Conservation (phyloP, 805 yeast genomes). For the Crinitomyces ghanaensis region DNA sequence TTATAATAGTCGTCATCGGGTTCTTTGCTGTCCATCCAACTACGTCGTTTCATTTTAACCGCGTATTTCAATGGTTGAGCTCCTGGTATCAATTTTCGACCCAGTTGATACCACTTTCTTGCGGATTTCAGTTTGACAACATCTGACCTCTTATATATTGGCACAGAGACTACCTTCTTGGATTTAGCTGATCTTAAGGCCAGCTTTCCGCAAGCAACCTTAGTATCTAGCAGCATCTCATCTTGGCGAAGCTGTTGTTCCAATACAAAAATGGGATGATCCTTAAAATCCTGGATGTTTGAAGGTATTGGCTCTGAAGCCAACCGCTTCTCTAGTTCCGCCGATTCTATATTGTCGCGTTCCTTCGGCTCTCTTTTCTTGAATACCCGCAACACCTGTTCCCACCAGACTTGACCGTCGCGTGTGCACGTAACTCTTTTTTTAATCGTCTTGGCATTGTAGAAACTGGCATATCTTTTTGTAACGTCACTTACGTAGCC, state of each 20-base stretch:
- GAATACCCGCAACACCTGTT: slow-evolving; percentile 30
- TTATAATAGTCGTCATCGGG: slow-evolving; percentile 23
- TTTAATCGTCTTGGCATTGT: slow-evolving; percentile 63
- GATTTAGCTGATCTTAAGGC: slow-evolving; percentile 34
- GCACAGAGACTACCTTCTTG: slow-evolving; percentile 25
- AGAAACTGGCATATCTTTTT: slow-evolving; percentile 60
- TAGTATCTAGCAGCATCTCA: slow-evolving; percentile 63
- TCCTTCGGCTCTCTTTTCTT: slow-evolving; percentile 19
- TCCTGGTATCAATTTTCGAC: slow-evolving; percentile 64
- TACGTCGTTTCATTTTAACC: slow-evolving; percentile 16
- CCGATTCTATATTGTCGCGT: slow-evolving; percentile 36
- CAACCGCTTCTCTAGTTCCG: slow-evolving; percentile 51
- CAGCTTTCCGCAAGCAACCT: slow-evolving; percentile 64
- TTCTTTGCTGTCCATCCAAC: slow-evolving; percentile 18
- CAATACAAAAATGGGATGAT: slow-evolving; percentile 77
- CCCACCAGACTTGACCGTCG: slow-evolving; percentile 52
- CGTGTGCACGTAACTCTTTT: slow-evolving; percentile 55
- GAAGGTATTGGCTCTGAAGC: slow-evolving; percentile 80
- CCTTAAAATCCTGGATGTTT: slow-evolving; percentile 66
- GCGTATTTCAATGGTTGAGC: slow-evolving; percentile 48
- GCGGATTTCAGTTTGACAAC: slow-evolving; percentile 60
- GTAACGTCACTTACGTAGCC: slow-evolving; percentile 75
- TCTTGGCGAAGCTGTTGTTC: slow-evolving; percentile 62
- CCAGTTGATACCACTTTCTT: slow-evolving; percentile 76
- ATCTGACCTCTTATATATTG: slow-evolving; percentile 50